A percentile compares a stretch with the other conserved stretches of the same genome.
These are phyloP conservation scores for Peribolospora baueri DNA, from an alignment of 768 basidiomycete genomes.

Conservation along the genomic window DNA sequence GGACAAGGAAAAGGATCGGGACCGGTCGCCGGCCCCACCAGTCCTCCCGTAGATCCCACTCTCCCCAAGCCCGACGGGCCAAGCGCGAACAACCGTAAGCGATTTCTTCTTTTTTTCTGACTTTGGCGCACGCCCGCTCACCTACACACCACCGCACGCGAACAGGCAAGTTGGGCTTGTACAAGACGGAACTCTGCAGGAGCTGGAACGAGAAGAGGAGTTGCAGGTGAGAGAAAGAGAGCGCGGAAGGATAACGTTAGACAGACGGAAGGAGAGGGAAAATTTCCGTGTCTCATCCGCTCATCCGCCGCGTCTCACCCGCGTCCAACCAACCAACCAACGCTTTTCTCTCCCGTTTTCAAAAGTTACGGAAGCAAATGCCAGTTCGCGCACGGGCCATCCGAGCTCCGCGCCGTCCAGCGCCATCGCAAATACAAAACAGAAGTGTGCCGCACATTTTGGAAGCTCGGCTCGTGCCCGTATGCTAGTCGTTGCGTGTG, in stretches of 20 bases:
- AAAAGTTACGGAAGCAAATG: conserved; percentile 73
- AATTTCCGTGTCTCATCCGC: neutral
- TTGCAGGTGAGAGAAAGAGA: conserved; percentile 25
- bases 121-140: neutral
- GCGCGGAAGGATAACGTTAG: no score
- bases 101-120: neutral
- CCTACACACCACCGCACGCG: no score
- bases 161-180: no score
- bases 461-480: conserved; percentile 78
- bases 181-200: conserved; percentile 9
- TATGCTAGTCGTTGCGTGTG: conserved; percentile 46
- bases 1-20: no score
- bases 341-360: conserved; percentile 15
- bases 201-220: conserved; percentile 21
- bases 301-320: neutral
- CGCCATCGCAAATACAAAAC: conserved; percentile 91
- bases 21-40: no score
- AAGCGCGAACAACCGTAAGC: no score
- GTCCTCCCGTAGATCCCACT: no score
- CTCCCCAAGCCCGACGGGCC: no score
- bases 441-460: conserved; percentile 82
- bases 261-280: no score
- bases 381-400: conserved; percentile 80
- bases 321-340: neutral
- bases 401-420: conserved; percentile 57